Evolutionary conservation across 2,329 filamentous ascomycete genomes (phyloP).

Genomic region (Phyllosticta citribraziliensis): DNA sequence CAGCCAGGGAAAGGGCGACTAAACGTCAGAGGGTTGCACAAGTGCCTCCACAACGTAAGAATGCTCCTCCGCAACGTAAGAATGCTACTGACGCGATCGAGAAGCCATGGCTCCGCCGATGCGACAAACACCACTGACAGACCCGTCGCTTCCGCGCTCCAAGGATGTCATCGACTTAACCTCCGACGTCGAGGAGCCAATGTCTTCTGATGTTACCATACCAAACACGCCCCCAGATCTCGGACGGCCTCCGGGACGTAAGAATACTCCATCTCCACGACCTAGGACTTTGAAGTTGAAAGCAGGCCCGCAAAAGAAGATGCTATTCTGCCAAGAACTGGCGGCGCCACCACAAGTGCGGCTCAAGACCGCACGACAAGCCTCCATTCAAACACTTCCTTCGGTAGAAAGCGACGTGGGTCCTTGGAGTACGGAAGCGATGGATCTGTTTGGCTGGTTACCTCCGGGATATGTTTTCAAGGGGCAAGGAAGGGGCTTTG

Average conservation of each 20-base stretch:
- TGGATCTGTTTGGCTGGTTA: constrained; percentile 55
- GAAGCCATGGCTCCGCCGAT: not conserved
- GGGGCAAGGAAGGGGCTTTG: constrained; percentile 7
- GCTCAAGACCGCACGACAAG: not conserved
- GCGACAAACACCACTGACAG: not conserved
- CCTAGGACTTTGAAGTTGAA: constrained; percentile 30
- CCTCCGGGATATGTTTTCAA: constrained; percentile 31
- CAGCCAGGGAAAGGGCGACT: constrained; percentile 21
- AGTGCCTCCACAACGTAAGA: too few species aligned
- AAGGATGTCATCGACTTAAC: constrained; percentile 4
- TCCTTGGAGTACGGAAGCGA: constrained; percentile 60
- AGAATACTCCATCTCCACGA: not conserved
- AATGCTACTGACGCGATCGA: not conserved
- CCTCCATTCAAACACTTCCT: too few species aligned
- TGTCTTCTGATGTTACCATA: constrained; percentile 8
- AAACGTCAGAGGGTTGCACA: constrained; percentile 33
- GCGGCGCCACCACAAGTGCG: constrained; percentile 12
- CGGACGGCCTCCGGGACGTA: constrained; percentile 11
- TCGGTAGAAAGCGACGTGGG: too few species aligned
- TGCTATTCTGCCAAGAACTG: constrained; percentile 32
- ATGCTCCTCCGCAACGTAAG: too few species aligned
- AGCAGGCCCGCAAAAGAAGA: constrained; percentile 30
- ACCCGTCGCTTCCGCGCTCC: too few species aligned
- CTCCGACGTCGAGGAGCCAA: constrained; percentile 3
- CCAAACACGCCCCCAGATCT: constrained; percentile 4